Conservation (phyloP, 352 stramenopile genomes). For the Phytopythium kandeliae region DNA sequence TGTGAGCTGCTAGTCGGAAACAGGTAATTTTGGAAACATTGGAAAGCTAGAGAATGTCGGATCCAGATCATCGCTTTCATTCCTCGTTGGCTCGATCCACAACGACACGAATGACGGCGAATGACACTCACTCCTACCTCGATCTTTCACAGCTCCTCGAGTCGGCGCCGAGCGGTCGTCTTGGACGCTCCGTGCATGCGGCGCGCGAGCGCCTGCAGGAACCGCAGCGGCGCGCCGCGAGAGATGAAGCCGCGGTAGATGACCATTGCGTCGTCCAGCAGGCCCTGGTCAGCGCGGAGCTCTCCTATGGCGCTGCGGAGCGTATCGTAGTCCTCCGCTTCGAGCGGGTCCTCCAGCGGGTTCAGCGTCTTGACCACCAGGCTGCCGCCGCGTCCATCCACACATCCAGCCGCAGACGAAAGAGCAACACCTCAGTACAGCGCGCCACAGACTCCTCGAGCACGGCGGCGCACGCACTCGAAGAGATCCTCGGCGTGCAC, state of each 20-base stretch:
- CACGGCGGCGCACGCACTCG: constrained; percentile 16
- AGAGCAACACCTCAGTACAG: background rate
- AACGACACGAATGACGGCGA: too few relatives aligned
- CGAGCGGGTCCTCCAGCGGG: constrained; percentile 40
- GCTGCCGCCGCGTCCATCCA: constrained; percentile 10
- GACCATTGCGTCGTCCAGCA: constrained; percentile 35
- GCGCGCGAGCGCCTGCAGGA: constrained; percentile 35
- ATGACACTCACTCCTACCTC: background rate
- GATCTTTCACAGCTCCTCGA: constrained; percentile 27
- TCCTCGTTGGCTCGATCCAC: too few relatives aligned
- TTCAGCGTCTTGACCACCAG: constrained; percentile 58
- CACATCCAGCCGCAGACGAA: background rate
- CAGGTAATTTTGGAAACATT: too few relatives aligned
- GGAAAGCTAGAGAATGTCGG: too few relatives aligned
- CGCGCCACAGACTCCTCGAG: background rate
- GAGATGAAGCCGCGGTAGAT: constrained; percentile 50
- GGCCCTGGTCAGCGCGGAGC: constrained; percentile 37
- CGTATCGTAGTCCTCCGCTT: constrained; percentile 31
- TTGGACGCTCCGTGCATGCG: constrained; percentile 38
- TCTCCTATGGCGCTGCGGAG: constrained; percentile 22
- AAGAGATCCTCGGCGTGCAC: constrained; percentile 50
- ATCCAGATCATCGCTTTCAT: too few relatives aligned
- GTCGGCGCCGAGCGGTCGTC: constrained; percentile 16
- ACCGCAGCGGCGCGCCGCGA: constrained; percentile 44
- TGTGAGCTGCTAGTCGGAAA: too few relatives aligned